Base-by-base conservation (phyloP, 2,329 filamentous ascomycete species). In the Emericellopsis cladophorae region DNA sequence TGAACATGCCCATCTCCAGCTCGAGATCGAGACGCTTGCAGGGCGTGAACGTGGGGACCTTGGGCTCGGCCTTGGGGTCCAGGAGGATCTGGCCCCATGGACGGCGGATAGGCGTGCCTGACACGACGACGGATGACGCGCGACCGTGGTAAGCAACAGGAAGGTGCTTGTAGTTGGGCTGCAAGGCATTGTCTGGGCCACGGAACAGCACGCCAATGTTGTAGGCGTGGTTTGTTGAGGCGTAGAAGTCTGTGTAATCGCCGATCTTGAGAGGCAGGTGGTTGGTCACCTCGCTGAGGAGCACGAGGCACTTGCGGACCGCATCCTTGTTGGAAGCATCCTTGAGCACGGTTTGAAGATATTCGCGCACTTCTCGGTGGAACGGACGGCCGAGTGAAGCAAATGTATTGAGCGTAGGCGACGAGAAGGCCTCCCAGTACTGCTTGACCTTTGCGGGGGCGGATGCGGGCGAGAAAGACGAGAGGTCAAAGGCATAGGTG, bases 241-340 rank as follows among this genome's bases (percentile, higher is more conserved):
- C 85, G 54, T 85, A 92, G 62, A 90, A 92, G 55, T 92, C 85
- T 2, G 84, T 86, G 56, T 90, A 90, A 54, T 90, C 85, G 26
- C 84, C 82, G 51, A 90, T 85, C 31, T 73, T 66, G 67, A 92
- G 75, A 1, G 85, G 85, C 1, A 90, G 51, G 47, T 89, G 84
- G 51, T 72, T 81, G 45, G 65, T 71, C n/a, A 80, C 72, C 5
- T 72, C 69, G 24, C 56, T 37, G 1, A 52, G 42, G 7, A 50
- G 50, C 5, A 64, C 7, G 12, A 62, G 42, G 26, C 26, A 9
- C 26, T 29, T 29, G 26, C 9, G 3, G 9, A 29, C 26, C 9
- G 26, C 26, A 29, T 29, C 26, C 26, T 29, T 29, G 26, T 12
- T 29, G 2, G 45, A 43, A 11, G 54, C 47, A 42, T 66, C 54